Conservation (phyloP, 2,329 filamentous ascomycete species). For the Pseudogymnoascus sp. region DNA sequence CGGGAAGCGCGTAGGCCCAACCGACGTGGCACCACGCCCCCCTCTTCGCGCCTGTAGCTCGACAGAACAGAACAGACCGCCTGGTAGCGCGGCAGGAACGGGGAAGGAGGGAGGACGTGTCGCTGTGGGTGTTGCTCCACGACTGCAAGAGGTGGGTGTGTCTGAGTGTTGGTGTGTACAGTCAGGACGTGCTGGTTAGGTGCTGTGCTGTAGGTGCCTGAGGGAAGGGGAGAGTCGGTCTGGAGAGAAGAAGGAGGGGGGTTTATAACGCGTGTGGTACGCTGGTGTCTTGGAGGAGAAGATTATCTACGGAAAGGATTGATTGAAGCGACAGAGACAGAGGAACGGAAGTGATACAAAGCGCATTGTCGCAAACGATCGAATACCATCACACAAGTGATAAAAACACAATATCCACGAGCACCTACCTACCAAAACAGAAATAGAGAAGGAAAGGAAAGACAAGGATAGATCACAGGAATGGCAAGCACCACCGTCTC, state of each 20-base stretch:
- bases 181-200: neutral
- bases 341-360: neutral
- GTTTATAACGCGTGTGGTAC: conserved; percentile 2
- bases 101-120: neutral
- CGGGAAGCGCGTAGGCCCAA: neutral
- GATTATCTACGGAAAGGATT: neutral
- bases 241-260: neutral
- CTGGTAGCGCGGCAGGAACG: neutral
- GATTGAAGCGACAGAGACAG: neutral
- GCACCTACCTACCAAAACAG: too few species aligned
- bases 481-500: conserved; percentile 8
- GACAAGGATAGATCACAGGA: too few species aligned
- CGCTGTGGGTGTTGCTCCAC: conserved; percentile 1
- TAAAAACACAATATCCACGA: neutral
- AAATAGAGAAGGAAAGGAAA: too few species aligned
- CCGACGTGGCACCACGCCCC: neutral
- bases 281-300: neutral
- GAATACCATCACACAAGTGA: neutral
- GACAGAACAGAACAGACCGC: neutral
- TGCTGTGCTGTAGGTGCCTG: neutral
- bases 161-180: neutral
- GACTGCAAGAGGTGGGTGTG: neutral
- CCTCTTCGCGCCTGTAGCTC: neutral
- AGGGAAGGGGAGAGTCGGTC: neutral
- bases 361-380: neutral